phyloP scores from a whole-genome alignment of 768 basidiomycete species.

The Boletus tomentosulus region DNA sequence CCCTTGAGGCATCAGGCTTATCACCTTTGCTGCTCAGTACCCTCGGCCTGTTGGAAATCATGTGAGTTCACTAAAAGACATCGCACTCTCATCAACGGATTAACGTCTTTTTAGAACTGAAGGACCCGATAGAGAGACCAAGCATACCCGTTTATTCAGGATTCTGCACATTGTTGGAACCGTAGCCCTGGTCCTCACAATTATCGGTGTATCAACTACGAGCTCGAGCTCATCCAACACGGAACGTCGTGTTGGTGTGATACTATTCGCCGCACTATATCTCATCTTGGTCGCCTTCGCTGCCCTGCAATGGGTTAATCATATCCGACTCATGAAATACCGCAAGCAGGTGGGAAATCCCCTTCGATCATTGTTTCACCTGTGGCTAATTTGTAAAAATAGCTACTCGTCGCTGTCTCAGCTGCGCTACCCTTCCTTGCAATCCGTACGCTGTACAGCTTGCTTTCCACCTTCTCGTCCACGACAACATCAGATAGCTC shows the following conservation, averaged over 20 bases:
- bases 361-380: conserved; percentile 1
- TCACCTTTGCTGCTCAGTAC: conserved; percentile 38
- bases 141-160: conserved; percentile 13
- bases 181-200: conserved; percentile 29
- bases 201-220: conserved; percentile 29
- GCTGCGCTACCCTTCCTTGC: conserved; percentile 58
- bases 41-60: conserved; percentile 33
- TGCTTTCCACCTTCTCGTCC: conserved; percentile 55
- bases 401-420: conserved; percentile 57
- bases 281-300: conserved; percentile 42
- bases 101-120: conserved; percentile 25
- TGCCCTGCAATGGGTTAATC: conserved; percentile 52
- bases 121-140: conserved; percentile 20
- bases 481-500: conserved; percentile 22
- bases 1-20: conserved; percentile 36
- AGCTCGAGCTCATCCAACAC: conserved; percentile 14
- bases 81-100: not conserved
- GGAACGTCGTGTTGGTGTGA: conserved; percentile 32
- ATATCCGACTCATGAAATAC: conserved; percentile 31
- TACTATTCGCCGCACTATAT: conserved; percentile 35
- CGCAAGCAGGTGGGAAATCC: conserved; percentile 32
- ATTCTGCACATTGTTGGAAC: conserved; percentile 29
- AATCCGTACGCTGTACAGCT: conserved; percentile 43
- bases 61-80: conserved; percentile 26
- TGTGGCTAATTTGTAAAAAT: conserved; percentile 6